Base-by-base conservation (phyloP, 306 rosid genomes). In the Amphicarpaea edgeworthii region DNA sequence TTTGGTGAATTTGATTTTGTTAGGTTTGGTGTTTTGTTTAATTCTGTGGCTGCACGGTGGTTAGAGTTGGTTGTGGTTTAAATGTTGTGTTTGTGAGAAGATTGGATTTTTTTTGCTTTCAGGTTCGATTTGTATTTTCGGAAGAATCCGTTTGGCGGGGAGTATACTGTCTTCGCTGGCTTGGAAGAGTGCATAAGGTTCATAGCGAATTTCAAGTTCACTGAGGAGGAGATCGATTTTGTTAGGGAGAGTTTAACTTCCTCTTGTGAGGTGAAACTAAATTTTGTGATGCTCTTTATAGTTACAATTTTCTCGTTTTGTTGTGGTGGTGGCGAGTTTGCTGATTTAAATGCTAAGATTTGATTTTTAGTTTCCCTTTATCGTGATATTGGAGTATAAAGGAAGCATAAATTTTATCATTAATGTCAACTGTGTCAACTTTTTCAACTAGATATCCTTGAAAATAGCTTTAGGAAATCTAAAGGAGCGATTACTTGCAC, bases 61-160 rank as follows among this genome's bases (percentile, higher is more conserved):
- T 28, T 30, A 30, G 14, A 45, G 59, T 26, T 6, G 40, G 8
- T 34, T 7, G 40, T 7, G 16, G 17, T 42, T 77, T 70, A 6
- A 45, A 34, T 70, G 61, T 28, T 82, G 68, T 70, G 68, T 46
- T 72, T 64, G 28, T 82, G 59, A 78, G 72, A 68, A 72, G 74
- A 47, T 79, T 82, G 26, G 55, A 3, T 63, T 49, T 32, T 79
- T 17, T 58, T 80, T 85, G 70, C 5, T 84, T 70, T 75, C 97
- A 96, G 99, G 89, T 96, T 96, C 54, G 99, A 96, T 88, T 85
- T 96, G 81, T 96, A 90, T 86, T 96, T 90, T 81, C 96, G 99
- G 81, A 96, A 75, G 91, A 96, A 88, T 84, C 99, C 99, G 9
- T 96, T 96, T 73, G 97, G 99, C 50, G 99, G 99, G 55, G 99